Evolutionary conservation across 495 filamentous ascomycete genomes (phyloP), one percentile per base, ranked within the genome.

Genomic region (Hypoxylon fuscum): DNA sequence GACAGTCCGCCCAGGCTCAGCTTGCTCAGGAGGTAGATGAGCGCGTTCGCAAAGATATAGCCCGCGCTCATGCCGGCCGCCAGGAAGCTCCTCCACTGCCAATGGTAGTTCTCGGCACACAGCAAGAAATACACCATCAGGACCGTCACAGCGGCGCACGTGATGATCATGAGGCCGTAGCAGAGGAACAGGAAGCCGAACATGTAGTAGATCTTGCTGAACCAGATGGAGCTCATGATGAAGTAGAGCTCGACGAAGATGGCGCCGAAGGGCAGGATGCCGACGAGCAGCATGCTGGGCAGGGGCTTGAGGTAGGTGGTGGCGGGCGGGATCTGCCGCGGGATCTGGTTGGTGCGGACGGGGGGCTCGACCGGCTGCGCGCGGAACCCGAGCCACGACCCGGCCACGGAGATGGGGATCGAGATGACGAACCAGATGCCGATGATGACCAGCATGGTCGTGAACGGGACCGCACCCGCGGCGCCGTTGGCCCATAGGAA

Each of bases 121-220:
- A 98, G 87, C 52, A 98, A 66, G 78, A 96, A 97, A 76, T 98
- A 98, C 0, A 97, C 88, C 76, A 97, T 85, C 3, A 98, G 79
- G 15, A 98, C 85, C 2, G 95, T 97, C 29, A 95, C 93, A 2
- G 92, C 90, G 1, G 95, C 94, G 50, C 89, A 91, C 3, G 95
- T 97, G 70, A 97, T 90, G 69, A 98, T 92, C 92, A 98, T 97
- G 62, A 98, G 85, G 12, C 90, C 94, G 75, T 96, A 98, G 83
- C 92, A 96, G 48, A 98, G 78, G 81, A 98, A 98, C 34, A 98
- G 82, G 82, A 98, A 98, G 23, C 95, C 95, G 66, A 98, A 98
- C 95, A 98, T 98, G 81, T 98, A 98, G 81, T 98, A 98, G 54
- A 98, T 91, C 79, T 94, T 94, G 80, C 87, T 90, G 74, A 92